Base-by-base conservation (phyloP, 805 yeast genomes). In the Ogataea zsoltii region DNA sequence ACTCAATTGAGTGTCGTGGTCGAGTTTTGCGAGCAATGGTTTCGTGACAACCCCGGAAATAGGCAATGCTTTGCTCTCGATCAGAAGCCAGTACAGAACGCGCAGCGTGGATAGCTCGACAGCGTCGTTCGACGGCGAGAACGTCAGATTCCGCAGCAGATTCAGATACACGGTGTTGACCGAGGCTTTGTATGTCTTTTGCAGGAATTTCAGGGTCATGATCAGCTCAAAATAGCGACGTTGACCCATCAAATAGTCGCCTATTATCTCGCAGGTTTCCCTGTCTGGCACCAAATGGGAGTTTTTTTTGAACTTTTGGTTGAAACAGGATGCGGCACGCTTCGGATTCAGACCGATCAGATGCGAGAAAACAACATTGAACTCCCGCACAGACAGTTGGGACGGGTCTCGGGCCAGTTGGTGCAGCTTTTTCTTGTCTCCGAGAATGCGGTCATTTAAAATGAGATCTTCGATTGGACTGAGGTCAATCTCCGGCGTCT, bases 271-370 rank as follows among this genome's bases (percentile, higher is more conserved):
- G 10, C 33, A 38, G 7, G 49, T 51, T 9, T 21, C 38, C 12
- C n/a, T 16, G 35, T 42, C 25, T 17, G 50, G 48, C 6, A 19
- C 28, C 13, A 38, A 1, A 4, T 23, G 9, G 3, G 31, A 2
- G 11, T 18, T 23, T 14, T 9, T 13, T 13, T n/a, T 21, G 29
- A 47, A 48, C 30, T 29, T 33, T 17, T n/a, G 10, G 23, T 45
- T 41, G 46, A 51, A 51, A n/a, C 40, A 45, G 7, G 15, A n/a
- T 6, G 38, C 28, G 1, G 49, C 50, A 15, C 18, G 17, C 11
- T 41, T 15, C 2, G 36, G 25, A 21, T 48, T 45, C 1, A 38
- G 15, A 15, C 39, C 40, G 5, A 51, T 4, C n/a, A 48, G 36
- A 38, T 45, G 42, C 9, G 48, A 26, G 7, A 51, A 28, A 10